Evolutionary conservation across 2,329 filamentous ascomycete species (phyloP).

Genomic region (Monosporascus sp.): DNA sequence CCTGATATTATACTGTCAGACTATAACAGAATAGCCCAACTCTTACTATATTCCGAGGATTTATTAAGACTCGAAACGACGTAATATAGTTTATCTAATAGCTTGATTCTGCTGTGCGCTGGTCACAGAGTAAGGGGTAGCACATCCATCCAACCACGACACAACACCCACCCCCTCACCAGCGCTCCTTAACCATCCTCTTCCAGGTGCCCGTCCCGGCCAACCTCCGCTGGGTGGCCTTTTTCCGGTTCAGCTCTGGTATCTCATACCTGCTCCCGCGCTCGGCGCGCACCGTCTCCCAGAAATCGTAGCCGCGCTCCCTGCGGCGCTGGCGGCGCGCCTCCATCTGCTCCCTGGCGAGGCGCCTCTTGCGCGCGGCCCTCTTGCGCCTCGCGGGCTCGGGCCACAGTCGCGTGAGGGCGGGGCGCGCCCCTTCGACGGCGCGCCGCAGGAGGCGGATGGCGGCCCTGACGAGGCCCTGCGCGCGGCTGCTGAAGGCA

Average conservation of each 20-base stretch:
- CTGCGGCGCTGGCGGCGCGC: constrained; percentile 17
- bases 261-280: constrained; percentile 29
- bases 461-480: constrained; percentile 22
- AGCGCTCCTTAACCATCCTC: constrained; percentile 2
- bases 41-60: no score
- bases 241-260: constrained; percentile 30
- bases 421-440: constrained; percentile 6
- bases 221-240: constrained; percentile 8
- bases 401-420: constrained; percentile 22
- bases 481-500: constrained; percentile 49
- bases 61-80: no score
- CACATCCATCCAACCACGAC: no score
- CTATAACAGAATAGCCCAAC: no score
- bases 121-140: no score
- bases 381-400: constrained; percentile 13
- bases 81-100: no score
- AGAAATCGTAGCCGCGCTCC: constrained; percentile 35
- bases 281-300: constrained; percentile 31
- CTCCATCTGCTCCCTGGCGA: constrained; percentile 10
- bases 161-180: not conserved
- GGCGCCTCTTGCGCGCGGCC: not conserved
- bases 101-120: no score
- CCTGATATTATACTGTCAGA: no score
- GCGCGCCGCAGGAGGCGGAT: constrained; percentile 12
- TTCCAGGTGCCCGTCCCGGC: constrained; percentile 15